Conservation (phyloP, 192 early-diverging fungal genomes). For the Podila epigama region DNA sequence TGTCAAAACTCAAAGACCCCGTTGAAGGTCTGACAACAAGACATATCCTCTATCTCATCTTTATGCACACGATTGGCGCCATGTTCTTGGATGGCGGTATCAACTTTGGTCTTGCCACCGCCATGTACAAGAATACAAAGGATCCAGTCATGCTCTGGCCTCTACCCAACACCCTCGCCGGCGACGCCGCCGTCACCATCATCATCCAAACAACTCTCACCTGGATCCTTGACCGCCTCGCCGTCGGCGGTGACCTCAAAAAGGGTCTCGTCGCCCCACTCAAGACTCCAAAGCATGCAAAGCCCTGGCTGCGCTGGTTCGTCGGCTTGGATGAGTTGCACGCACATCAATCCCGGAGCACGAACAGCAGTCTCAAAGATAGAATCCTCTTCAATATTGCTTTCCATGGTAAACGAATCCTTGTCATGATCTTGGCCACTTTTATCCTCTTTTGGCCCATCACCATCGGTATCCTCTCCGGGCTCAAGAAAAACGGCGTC, state of each 20-base stretch:
- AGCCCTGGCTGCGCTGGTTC: conserved; percentile 25
- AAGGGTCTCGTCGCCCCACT: conserved; percentile 22
- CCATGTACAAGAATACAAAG: conserved; percentile 18
- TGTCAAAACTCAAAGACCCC: background rate
- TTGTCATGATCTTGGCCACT: conserved; percentile 6
- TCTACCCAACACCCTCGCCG: conserved; percentile 18
- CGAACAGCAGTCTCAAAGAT: conserved; percentile 3
- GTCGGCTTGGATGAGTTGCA: conserved; percentile 9
- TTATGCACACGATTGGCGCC: conserved; percentile 30
- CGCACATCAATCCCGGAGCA: background rate
- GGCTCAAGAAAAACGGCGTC: background rate
- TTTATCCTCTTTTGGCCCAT: conserved; percentile 26
- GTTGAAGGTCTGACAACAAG: conserved; percentile 8
- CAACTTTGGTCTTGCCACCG: conserved; percentile 28
- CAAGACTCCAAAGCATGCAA: conserved; percentile 5
- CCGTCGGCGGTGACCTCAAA: conserved; percentile 17
- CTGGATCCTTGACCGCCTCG: conserved; percentile 25
- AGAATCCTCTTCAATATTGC: background rate
- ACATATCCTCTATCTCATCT: conserved; percentile 17
- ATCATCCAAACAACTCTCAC: conserved; percentile 23
- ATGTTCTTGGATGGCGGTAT: conserved; percentile 21
- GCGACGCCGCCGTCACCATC: conserved; percentile 16
- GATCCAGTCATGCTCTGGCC: conserved; percentile 19
- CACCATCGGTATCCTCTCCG: conserved; percentile 13
- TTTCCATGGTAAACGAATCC: conserved; percentile 20